Conservation (phyloP, 257 asterid genomes). For the Galeopsis tetrahit region DNA sequence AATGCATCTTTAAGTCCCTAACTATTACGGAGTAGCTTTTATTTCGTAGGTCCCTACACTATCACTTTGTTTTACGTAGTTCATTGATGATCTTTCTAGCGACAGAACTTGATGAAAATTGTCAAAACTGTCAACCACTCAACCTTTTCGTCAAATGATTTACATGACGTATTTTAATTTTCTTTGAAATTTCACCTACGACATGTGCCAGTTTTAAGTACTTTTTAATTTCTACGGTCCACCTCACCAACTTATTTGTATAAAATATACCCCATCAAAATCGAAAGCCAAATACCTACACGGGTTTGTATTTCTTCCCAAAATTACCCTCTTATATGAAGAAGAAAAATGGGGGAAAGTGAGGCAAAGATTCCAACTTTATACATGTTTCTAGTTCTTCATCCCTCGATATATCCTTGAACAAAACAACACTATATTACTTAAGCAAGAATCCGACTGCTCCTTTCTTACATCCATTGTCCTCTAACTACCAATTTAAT, state of each 20-base stretch:
- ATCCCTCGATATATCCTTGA: not conserved
- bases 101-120: not conserved
- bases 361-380: not conserved
- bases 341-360: not conserved
- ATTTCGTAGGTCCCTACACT: not conserved
- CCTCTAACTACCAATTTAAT: not conserved
- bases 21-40: not conserved
- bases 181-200: not conserved
- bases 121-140: not conserved
- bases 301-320: not conserved
- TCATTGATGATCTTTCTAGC: not conserved
- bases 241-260: not conserved
- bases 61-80: not conserved
- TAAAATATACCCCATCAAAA: not conserved
- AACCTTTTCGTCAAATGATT: not conserved
- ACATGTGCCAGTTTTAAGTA: conserved; percentile 3
- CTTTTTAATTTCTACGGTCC: conserved; percentile 2
- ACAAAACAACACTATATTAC: not conserved
- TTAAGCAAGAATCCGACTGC: not conserved
- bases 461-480: not conserved
- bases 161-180: not conserved
- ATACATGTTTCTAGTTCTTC: conserved; percentile 6
- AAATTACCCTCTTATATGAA: not conserved
- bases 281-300: not conserved
- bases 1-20: not conserved